Evolutionary conservation across 176 grass and related monocot genomes (phyloP).

Genomic region (Hordeum marinum): DNA sequence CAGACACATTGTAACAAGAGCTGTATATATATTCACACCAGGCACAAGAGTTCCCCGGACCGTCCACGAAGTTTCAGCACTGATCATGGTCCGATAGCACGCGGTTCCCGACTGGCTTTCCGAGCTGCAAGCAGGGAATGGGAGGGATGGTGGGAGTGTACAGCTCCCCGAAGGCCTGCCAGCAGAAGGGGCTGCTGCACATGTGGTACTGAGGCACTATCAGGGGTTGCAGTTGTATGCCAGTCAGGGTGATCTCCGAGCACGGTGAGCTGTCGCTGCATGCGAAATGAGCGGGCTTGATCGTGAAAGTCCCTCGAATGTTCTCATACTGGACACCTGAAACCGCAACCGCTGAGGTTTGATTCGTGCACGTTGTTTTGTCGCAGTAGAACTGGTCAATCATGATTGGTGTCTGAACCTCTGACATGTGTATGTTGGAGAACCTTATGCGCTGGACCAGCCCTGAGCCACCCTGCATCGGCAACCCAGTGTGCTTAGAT

Average conservation of each 20-base stretch:
- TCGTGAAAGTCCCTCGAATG: slow-evolving; percentile 67
- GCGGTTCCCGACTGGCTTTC: slow-evolving; percentile 67
- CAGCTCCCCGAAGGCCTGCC: slow-evolving; percentile 69
- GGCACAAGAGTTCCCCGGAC: not conserved
- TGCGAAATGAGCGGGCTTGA: slow-evolving; percentile 72
- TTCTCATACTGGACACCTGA: slow-evolving; percentile 74
- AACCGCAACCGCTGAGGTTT: slow-evolving; percentile 51
- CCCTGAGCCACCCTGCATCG: slow-evolving; percentile 67
- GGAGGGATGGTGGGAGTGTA: slow-evolving; percentile 63
- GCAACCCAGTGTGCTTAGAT: not conserved
- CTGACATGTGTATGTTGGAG: slow-evolving; percentile 74
- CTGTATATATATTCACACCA: slow-evolving; percentile 36
- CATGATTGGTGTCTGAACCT: slow-evolving; percentile 83
- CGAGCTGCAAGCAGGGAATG: slow-evolving; percentile 74
- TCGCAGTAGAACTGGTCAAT: slow-evolving; percentile 94
- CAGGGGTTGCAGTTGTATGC: slow-evolving; percentile 56
- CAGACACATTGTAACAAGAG: not conserved
- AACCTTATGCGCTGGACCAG: slow-evolving; percentile 65
- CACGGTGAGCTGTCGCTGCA: slow-evolving; percentile 74
- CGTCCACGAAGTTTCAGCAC: slow-evolving; percentile 42
- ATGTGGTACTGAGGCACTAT: slow-evolving; percentile 38
- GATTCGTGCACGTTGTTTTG: slow-evolving; percentile 50
- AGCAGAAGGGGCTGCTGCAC: slow-evolving; percentile 68
- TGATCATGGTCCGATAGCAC: slow-evolving; percentile 55
- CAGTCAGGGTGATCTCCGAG: slow-evolving; percentile 66